Evolutionary conservation across 2,329 filamentous ascomycete species (phyloP).

Genomic region (Penicillium occitanis): DNA sequence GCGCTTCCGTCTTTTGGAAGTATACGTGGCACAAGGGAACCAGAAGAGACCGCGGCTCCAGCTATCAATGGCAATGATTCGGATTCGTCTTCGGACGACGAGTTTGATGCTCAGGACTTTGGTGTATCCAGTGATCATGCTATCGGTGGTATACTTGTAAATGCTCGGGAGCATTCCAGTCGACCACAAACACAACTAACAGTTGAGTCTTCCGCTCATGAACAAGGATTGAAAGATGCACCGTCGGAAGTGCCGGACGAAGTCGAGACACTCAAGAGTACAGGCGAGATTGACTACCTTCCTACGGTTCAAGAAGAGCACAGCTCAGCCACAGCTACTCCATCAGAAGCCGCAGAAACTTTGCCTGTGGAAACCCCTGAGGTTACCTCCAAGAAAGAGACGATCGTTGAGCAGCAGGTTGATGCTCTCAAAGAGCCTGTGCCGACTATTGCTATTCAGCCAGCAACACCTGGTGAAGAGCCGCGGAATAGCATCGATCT

Average conservation of each 20-base stretch:
- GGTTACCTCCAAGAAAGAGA: background rate
- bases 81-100: constrained; percentile 46
- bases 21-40: constrained; percentile 49
- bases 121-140: constrained; percentile 54
- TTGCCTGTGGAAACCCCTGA: background rate
- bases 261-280: background rate
- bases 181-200: background rate
- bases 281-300: constrained; percentile 4
- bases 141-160: constrained; percentile 52
- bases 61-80: constrained; percentile 34
- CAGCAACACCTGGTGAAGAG: constrained; percentile 50
- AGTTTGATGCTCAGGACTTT: constrained; percentile 35
- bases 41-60: constrained; percentile 17
- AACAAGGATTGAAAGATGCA: background rate
- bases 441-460: constrained; percentile 49
- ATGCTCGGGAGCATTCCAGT: constrained; percentile 28
- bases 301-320: constrained; percentile 17
- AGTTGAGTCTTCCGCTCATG: background rate
- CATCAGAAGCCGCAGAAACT: background rate
- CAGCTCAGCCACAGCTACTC: background rate
- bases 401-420: background rate
- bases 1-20: constrained; percentile 64
- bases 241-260: background rate
- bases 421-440: constrained; percentile 26
- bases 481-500: constrained; percentile 26